Conservation (phyloP, 2,329 filamentous ascomycete species). For the Lizonia empirigonia region DNA sequence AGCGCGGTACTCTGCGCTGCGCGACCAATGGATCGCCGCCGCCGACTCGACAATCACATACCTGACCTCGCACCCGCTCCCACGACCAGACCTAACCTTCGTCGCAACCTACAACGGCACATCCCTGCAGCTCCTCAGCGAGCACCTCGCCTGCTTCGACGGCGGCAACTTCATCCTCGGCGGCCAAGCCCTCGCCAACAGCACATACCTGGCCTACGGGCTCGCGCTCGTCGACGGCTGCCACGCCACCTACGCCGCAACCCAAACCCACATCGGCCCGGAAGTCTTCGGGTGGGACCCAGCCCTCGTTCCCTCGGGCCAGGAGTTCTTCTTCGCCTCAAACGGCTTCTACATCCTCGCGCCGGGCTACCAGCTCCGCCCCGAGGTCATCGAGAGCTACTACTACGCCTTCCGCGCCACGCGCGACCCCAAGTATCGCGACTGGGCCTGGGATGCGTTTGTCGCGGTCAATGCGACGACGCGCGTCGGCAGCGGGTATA, state of each 20-base stretch:
- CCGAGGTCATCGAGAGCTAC: slow-evolving; percentile 81
- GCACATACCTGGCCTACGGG: slow-evolving; percentile 75
- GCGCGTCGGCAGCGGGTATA: slow-evolving; percentile 69
- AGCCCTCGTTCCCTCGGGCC: slow-evolving; percentile 39
- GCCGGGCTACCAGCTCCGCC: slow-evolving; percentile 69
- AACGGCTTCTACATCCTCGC: slow-evolving; percentile 74
- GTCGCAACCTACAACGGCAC: slow-evolving; percentile 62
- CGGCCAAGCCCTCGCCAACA: slow-evolving; percentile 68
- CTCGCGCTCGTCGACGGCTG: slow-evolving; percentile 74
- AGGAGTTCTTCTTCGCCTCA: slow-evolving; percentile 64
- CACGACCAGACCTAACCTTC: slow-evolving; percentile 74
- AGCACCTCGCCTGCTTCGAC: slow-evolving; percentile 75
- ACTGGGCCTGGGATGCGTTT: slow-evolving; percentile 85
- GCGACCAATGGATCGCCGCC: slow-evolving; percentile 74
- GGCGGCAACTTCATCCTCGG: slow-evolving; percentile 86
- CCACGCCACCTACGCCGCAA: slow-evolving; percentile 72
- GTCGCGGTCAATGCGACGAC: slow-evolving; percentile 68
- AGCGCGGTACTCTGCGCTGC: slow-evolving; percentile 66
- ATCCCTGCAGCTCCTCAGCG: slow-evolving; percentile 45
- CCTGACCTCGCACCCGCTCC: slow-evolving; percentile 70
- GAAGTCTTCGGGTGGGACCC: slow-evolving; percentile 59
- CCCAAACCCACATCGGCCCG: slow-evolving; percentile 76
- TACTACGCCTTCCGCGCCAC: slow-evolving; percentile 89
- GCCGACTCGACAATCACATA: slow-evolving; percentile 76
- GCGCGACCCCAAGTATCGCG: slow-evolving; percentile 74